A percentile compares a stretch with the other conserved stretches of the same genome.
These are phyloP conservation scores for Botryotinia narcissicola DNA, from an alignment of 2,329 filamentous ascomycete species.

Conservation along the genomic window DNA sequence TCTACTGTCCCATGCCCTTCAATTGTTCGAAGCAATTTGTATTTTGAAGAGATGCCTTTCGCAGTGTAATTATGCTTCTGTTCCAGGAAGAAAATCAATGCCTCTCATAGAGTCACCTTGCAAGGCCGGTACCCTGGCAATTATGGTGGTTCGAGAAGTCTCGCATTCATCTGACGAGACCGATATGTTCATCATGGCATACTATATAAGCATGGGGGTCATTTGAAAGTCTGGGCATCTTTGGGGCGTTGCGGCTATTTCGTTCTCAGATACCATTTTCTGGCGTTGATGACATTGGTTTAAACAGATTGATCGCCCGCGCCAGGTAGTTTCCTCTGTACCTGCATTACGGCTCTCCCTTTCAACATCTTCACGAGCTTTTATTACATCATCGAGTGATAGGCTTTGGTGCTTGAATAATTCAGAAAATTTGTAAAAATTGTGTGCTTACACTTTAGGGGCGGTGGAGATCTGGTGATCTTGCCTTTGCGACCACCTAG, in stretches of 20 bases:
- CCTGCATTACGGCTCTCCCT: background rate
- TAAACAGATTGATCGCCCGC: background rate
- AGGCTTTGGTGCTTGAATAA: background rate
- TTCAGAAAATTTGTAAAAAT: background rate
- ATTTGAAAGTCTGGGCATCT: background rate
- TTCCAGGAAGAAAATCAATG: background rate
- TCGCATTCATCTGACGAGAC: background rate
- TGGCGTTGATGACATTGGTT: background rate
- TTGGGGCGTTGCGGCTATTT: background rate
- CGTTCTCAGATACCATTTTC: background rate
- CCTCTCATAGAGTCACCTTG: background rate
- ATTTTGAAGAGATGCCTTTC: background rate
- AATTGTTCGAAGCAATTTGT: background rate
- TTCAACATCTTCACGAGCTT: background rate
- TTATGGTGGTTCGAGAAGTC: background rate
- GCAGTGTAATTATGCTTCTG: background rate
- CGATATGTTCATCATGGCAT: background rate
- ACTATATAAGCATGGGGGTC: background rate
- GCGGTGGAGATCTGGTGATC: too few species aligned
- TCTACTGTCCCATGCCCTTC: background rate
- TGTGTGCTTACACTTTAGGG: background rate
- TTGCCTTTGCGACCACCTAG: background rate
- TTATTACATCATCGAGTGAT: background rate
- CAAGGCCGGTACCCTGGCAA: too few species aligned
- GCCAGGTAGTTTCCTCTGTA: background rate